These are phyloP conservation scores for Nemania sp. DNA, from an alignment of 2,329 filamentous ascomycete species.

Conservation along the genomic window DNA sequence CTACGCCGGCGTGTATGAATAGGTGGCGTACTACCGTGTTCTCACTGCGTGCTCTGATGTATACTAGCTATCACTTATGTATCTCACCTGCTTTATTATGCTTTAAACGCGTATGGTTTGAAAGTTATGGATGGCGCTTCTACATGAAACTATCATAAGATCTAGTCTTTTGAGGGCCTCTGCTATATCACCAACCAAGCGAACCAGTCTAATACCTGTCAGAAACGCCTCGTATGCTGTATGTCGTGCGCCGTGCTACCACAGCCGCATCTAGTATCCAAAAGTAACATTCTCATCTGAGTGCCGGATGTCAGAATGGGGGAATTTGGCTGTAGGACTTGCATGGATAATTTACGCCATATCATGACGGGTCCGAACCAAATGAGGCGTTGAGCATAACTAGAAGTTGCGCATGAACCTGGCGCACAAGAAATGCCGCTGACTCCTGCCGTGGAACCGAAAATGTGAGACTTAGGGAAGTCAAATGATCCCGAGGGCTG, in stretches of 20 bases:
- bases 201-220: conserved; percentile 7
- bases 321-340: conserved; percentile 12
- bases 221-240: conserved; percentile 24
- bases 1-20: background rate
- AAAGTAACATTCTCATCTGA: conserved; percentile 10
- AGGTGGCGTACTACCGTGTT: too few species aligned
- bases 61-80: background rate
- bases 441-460: conserved; percentile 35
- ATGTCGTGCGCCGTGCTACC: conserved; percentile 21
- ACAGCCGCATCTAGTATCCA: conserved; percentile 15
- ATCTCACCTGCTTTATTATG: conserved; percentile 13
- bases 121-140: background rate
- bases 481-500: conserved; percentile 22
- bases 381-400: conserved; percentile 6
- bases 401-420: conserved; percentile 14
- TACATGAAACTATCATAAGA: conserved; percentile 13
- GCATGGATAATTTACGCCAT: conserved; percentile 18
- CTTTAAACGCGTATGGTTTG: background rate
- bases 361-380: conserved; percentile 4
- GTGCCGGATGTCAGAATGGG: conserved; percentile 6
- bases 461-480: conserved; percentile 9
- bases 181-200: background rate
- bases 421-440: conserved; percentile 13
- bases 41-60: too few species aligned
- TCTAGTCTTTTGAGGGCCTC: conserved; percentile 2